Base-by-base conservation (phyloP, 148 eudicot genomes). In the Euryodendron excelsum region DNA sequence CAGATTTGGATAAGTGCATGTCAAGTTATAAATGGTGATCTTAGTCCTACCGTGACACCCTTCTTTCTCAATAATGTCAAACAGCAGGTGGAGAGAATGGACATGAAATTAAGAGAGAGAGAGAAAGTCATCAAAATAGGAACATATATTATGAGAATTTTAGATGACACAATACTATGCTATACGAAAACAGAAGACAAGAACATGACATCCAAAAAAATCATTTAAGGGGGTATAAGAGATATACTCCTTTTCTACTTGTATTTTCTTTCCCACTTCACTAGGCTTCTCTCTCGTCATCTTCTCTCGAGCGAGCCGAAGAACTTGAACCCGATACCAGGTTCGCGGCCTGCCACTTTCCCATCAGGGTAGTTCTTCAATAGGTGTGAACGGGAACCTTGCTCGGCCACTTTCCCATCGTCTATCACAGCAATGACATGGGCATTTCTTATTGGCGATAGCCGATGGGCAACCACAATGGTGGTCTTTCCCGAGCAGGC, bases 361-460 rank as follows among this genome's bases (percentile, higher is more conserved):
- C 99, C 99, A 45, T 96, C 99, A 1, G 97, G 94, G 72, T 88
- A 81, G 79, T 91, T 91, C 77, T 96, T 96, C 78, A 96, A 71
- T 5, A 96, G 82, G 76, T 91, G 90, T 6, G 98, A 92, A 66
- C 93, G 99, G 0, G 99, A 92, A 4, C 99, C 99, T 80, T 93
- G 99, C 79, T 96, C 99, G 0, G 94, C 94, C 73, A 96, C 97
- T 78, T 93, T 96, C 63, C 98, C 98, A 9, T 96, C 99, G 21
- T 93, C 99, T 21, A 96, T 90, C 47, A 96, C 99, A 0, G 97
- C 98, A 17, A 96, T 96, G n/a, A 88, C 86, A 69, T 96, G 92
- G 47, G 99, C 99, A 45, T 88, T 93, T 69, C 99, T 85, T 47
- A 96, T 91, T 5, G 99, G 93, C 0, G 99, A 87, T 36, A 96